phyloP scores from a whole-genome alignment of 2,329 filamentous ascomycete genomes.

The Macrophomina phaseolina region DNA sequence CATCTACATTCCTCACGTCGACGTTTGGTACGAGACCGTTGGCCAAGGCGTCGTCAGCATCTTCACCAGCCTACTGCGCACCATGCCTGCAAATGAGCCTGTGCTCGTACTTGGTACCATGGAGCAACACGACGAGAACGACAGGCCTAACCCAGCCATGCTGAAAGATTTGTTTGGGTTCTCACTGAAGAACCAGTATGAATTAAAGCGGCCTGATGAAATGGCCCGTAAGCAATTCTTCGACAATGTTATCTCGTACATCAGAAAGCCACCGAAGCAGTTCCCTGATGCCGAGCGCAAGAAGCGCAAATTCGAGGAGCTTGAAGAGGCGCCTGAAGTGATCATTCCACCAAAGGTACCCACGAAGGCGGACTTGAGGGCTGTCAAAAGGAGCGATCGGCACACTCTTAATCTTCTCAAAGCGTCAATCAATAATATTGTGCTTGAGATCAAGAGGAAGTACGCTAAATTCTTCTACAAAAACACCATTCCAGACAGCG shows the following conservation, averaged over 20 bases:
- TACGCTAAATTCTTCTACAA: slow-evolving; percentile 88
- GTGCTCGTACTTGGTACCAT: slow-evolving; percentile 86
- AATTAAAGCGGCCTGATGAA: slow-evolving; percentile 69
- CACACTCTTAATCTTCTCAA: slow-evolving; percentile 86
- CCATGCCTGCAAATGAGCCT: slow-evolving; percentile 87
- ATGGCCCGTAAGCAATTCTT: slow-evolving; percentile 83
- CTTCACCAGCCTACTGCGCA: slow-evolving; percentile 80
- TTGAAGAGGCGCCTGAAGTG: slow-evolving; percentile 73
- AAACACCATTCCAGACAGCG: slow-evolving; percentile 70
- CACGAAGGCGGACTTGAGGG: slow-evolving; percentile 80
- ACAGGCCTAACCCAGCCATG: slow-evolving; percentile 63
- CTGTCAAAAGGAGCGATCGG: slow-evolving; percentile 80
- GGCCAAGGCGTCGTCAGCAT: slow-evolving; percentile 71
- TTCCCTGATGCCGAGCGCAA: slow-evolving; percentile 89
- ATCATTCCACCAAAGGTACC: slow-evolving; percentile 56
- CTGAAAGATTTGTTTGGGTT: slow-evolving; percentile 83
- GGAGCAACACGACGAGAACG: slow-evolving; percentile 68
- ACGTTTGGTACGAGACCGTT: slow-evolving; percentile 81
- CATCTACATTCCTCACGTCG: slow-evolving; percentile 89
- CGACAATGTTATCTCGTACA: slow-evolving; percentile 71
- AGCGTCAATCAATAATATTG: slow-evolving; percentile 87
- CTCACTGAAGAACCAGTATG: slow-evolving; percentile 77
- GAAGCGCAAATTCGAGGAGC: slow-evolving; percentile 77
- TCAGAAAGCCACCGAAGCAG: slow-evolving; percentile 78
- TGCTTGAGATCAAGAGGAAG: slow-evolving; percentile 92